phyloP scores from a whole-genome alignment of 2,329 filamentous ascomycete genomes.

The Dothiorella sarmentorum region DNA sequence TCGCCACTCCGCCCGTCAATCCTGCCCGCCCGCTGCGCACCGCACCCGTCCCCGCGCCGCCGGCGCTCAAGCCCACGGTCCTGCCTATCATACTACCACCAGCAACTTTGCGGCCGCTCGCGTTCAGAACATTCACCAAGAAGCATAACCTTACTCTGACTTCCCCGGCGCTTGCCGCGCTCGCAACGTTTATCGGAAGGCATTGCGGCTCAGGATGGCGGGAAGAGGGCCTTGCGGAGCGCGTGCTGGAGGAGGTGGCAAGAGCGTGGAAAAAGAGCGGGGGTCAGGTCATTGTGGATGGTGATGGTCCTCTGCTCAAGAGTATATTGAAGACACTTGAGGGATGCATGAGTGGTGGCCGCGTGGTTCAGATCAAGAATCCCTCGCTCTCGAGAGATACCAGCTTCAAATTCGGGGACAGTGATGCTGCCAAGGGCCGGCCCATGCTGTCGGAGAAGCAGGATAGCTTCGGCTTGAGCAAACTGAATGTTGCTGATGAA shows the following conservation, averaged over 20 bases:
- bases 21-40: constrained; percentile 60
- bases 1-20: constrained; percentile 74
- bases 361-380: constrained; percentile 50
- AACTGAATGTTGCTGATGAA: constrained; percentile 52
- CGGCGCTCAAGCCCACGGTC: constrained; percentile 57
- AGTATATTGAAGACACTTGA: constrained; percentile 81
- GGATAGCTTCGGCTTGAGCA: constrained; percentile 59
- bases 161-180: constrained; percentile 76
- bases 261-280: constrained; percentile 87
- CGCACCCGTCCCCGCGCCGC: constrained; percentile 43
- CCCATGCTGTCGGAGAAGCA: constrained; percentile 57
- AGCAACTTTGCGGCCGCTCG: constrained; percentile 79
- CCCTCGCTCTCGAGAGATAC: constrained; percentile 60
- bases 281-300: constrained; percentile 88
- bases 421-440: constrained; percentile 25
- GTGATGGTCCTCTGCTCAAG: constrained; percentile 65
- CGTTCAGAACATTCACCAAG: constrained; percentile 94
- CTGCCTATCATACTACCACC: constrained; percentile 87
- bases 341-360: constrained; percentile 84
- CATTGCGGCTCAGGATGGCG: constrained; percentile 96
- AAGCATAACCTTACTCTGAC: constrained; percentile 94
- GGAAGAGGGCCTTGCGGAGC: constrained; percentile 89
- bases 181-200: constrained; percentile 86
- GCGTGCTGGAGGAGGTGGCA: constrained; percentile 86
- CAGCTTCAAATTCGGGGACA: constrained; percentile 59